Evolutionary conservation across 192 early-diverging fungal species (phyloP).

Genomic region (Coemansia sp.): DNA sequence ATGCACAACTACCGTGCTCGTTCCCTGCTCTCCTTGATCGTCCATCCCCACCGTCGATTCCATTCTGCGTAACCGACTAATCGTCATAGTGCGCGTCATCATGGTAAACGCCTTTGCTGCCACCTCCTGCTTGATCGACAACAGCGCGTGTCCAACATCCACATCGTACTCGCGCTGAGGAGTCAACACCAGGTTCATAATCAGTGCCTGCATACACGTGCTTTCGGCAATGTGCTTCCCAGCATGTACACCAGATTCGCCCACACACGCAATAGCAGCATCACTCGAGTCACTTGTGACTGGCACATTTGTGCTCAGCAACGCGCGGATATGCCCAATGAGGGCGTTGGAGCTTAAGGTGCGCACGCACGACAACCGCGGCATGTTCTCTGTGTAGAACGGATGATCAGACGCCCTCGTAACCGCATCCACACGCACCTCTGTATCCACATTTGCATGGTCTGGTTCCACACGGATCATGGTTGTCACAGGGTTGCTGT

Average conservation of each 20-base stretch:
- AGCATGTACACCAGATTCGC: background rate
- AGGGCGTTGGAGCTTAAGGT: slow-evolving; percentile 14
- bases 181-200: slow-evolving; percentile 37
- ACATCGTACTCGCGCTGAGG: slow-evolving; percentile 39
- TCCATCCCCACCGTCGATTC: slow-evolving; percentile 29
- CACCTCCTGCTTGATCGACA: background rate
- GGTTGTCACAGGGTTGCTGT: slow-evolving; percentile 18
- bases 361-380: slow-evolving; percentile 9
- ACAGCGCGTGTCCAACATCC: slow-evolving; percentile 15
- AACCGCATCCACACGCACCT: background rate
- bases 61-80: slow-evolving; percentile 17
- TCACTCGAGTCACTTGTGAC: background rate
- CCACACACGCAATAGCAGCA: background rate
- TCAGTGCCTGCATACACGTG: slow-evolving; percentile 24
- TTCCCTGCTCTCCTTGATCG: background rate
- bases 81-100: background rate
- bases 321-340: background rate
- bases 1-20: slow-evolving; percentile 24
- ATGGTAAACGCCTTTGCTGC: background rate
- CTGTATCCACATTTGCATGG: background rate
- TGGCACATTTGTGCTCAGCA: background rate
- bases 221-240: slow-evolving; percentile 16
- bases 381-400: slow-evolving; percentile 15
- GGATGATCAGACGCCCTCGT: background rate
- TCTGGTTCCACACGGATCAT: background rate